A percentile compares a stretch with the other conserved stretches of the same genome.
phyloP scores from a whole-genome alignment of 2,329 filamentous ascomycete species.

The Phialophora verrucosa region DNA sequence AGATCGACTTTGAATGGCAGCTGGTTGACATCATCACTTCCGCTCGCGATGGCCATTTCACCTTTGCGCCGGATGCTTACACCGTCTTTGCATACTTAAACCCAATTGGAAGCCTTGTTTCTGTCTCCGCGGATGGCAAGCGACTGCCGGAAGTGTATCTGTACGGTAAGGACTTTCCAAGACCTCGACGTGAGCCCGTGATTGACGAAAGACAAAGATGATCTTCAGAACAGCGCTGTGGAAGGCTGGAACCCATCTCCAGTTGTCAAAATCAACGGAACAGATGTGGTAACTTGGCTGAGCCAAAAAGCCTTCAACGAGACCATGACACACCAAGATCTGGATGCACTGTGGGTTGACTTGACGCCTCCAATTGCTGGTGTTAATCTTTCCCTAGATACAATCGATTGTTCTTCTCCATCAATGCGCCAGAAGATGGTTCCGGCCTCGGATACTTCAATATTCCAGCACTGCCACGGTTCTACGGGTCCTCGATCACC shows the following conservation, averaged over 20 bases:
- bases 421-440: background rate
- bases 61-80: background rate
- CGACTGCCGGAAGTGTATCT: conserved; percentile 63
- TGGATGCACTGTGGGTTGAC: conserved; percentile 13
- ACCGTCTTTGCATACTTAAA: conserved; percentile 51
- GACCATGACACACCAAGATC: conserved; percentile 13
- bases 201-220: background rate
- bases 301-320: conserved; percentile 7
- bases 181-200: background rate
- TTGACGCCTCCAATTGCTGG: background rate
- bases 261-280: conserved; percentile 33
- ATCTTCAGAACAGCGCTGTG: background rate
- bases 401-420: conserved; percentile 6
- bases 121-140: conserved; percentile 64
- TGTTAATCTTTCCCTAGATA: background rate
- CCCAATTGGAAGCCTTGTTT: conserved; percentile 62
- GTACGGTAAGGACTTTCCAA: conserved; percentile 6
- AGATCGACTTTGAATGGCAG: conserved; percentile 61
- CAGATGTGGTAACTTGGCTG: conserved; percentile 5
- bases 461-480: background rate
- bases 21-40: conserved; percentile 60
- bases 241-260: conserved; percentile 16
- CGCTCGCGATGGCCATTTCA: conserved; percentile 67
- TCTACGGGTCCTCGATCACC: conserved; percentile 5
- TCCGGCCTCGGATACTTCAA: background rate